Base-by-base conservation (phyloP, 2,329 filamentous ascomycete genomes). In the Kalaharituber pfeilii region DNA sequence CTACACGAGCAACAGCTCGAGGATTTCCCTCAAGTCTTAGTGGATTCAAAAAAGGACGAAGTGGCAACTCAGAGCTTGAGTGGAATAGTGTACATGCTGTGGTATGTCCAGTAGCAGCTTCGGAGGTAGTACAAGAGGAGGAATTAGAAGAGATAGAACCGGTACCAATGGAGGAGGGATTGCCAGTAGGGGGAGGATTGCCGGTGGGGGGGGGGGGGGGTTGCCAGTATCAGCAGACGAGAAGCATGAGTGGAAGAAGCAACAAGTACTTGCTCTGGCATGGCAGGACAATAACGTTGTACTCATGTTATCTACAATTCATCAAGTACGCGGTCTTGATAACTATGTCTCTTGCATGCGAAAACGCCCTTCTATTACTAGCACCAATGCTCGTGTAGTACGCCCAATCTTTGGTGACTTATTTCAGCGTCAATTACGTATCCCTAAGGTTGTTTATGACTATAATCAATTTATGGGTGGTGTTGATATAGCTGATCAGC, bases 401-500 rank as follows among this genome's bases (percentile, higher is more conserved):
- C 36, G 22, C 2, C 2, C n/a, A 15, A 6, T 52, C 11, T 28
- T 29, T 54, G 18, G 28, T 53, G 11, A 54, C 8, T 9, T 9
- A 8, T 11, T 24, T 8, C 42, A 22, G 8, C 11, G 24, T 8
- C 24, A 22, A 22, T 22, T 47, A 8, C 42, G 11, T 13, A 47
- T 47, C 24, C 42, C 42, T 8, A 20, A 8, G 8, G 8, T 47
- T 47, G 24, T 47, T 20, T 11, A 47, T 52, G 54, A 56, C 22
- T 58, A 58, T 30, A 56, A 58, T 24, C 22, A 49, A 3, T 26
- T 52, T 44, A 56, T 54, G 42, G 51, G 39, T n/a, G 51, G 56
- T 5, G 52, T 58, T 18, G 54, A 58, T 50, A 39, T 53, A 11
- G 49, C 54, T 49, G 54, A 58, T 49, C 56, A 58, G 29, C 33